Conservation (phyloP, 441 rosid genomes). For the Cnidoscolus chayamansa region DNA sequence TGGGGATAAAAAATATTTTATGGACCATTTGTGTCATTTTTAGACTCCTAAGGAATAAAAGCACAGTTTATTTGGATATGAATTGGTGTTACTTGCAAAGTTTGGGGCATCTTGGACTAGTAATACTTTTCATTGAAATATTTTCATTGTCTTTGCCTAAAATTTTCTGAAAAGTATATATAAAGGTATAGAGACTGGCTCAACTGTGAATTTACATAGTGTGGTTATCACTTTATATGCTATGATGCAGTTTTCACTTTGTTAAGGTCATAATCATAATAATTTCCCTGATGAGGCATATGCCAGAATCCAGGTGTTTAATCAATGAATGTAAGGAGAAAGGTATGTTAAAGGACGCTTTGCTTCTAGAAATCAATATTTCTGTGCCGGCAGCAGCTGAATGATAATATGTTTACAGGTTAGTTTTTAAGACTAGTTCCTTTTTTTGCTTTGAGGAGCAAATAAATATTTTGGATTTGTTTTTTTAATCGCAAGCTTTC, state of each 20-base stretch:
- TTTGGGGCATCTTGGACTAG: too few relatives aligned
- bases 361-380: not conserved
- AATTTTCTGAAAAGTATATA: too few relatives aligned
- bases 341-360: not conserved
- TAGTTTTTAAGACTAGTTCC: not conserved
- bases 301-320: conserved; percentile 9
- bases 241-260: conserved; percentile 2
- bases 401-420: not conserved
- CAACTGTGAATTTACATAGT: not conserved
- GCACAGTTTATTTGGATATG: conserved; percentile 6
- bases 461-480: too few relatives aligned
- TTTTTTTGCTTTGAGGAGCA: too few relatives aligned
- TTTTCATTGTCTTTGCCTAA: too few relatives aligned
- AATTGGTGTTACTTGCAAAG: not conserved
- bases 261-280: not conserved
- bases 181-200: not conserved
- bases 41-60: conserved; percentile 29
- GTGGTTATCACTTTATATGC: not conserved
- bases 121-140: too few relatives aligned
- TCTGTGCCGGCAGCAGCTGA: conserved; percentile 4
- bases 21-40: conserved; percentile 15
- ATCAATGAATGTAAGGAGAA: not conserved
- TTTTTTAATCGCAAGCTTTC: too few relatives aligned
- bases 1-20: conserved; percentile 14
- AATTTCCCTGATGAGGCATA: conserved; percentile 7